Evolutionary conservation across 2,329 filamentous ascomycete genomes (phyloP), one percentile per base, ranked within the genome.

Genomic region (Xylariaceae sp.): DNA sequence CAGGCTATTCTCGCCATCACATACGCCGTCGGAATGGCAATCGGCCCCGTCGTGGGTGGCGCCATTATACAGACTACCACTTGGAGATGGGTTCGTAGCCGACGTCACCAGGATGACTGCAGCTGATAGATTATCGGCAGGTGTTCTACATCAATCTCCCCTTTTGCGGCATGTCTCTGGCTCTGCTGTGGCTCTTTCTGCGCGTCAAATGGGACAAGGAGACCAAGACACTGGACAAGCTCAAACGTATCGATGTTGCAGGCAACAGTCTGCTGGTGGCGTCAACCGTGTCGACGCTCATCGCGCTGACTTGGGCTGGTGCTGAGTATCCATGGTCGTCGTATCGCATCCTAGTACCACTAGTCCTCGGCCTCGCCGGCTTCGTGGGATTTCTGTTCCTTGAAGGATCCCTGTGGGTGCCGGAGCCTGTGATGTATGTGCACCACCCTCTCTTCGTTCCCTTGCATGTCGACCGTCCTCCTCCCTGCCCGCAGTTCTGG

Each of bases 341-440:
- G 4, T 42, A 22, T 31, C 26, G 42, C 9, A 38, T 28, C 3
- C 19, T 49, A 11, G 22, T 40, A 2, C 44, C 46, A 2, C 19
- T 46, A 1, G 17, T 47, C 3, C 15, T 45, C 2, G 39, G 44
- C 2, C 15, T 45, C 2, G 18, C 36, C 3, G 38, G 40, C 2
- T 13, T 47, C 1, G 38, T 40, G 8, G 34, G 47, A 7, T 31
- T 40, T 9, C 29, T 46, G 2, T 31, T 42, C 14, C 61, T 51
- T 41, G 55, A 64, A 37, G 42, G 40, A n/a, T 47, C 49, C 11
- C 13, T 28, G 6, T 43, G 29, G 17, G 29, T 41, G 3, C 6
- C 27, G 4, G 50, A 61, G 30, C 51, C 57, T 0, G 57, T 61
- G 18, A 63, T 69, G n/a, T 29, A 14, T 6, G 28, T n/a, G n/a